Conservation (phyloP, 108 stramenopile genomes). For the Nitzschia palea region DNA sequence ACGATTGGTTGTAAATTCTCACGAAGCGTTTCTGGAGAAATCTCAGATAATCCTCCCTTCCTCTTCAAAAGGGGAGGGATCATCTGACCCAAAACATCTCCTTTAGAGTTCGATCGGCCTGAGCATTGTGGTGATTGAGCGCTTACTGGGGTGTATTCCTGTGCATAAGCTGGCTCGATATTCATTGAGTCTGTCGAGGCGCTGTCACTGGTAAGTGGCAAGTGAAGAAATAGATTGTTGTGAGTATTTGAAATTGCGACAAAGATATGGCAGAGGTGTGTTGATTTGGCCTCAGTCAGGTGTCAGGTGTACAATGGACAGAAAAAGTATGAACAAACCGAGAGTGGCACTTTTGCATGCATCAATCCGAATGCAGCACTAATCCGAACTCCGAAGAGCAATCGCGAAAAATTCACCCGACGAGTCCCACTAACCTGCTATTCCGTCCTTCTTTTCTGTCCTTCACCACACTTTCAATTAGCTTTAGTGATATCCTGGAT, state of each 20-base stretch:
- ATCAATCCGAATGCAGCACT: background rate
- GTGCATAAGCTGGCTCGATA: background rate
- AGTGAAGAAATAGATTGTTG: too few species aligned
- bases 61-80: constrained; percentile 5
- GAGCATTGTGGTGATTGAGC: background rate
- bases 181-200: constrained; percentile 5
- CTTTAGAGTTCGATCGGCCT: background rate
- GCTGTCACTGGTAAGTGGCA: background rate
- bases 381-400: constrained; percentile 9
- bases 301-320: too few species aligned
- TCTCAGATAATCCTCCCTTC: constrained; percentile 13
- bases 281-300: too few species aligned
- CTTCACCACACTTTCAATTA: constrained; percentile 10
- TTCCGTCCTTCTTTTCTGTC: background rate
- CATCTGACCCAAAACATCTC: constrained; percentile 7
- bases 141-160: background rate
- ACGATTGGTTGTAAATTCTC: constrained; percentile 44
- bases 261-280: too few species aligned
- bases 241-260: too few species aligned
- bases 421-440: background rate
- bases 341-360: background rate
- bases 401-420: background rate
- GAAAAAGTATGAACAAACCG: too few species aligned
- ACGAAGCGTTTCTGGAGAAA: constrained; percentile 20
- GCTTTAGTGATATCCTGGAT: background rate